phyloP scores from a whole-genome alignment of 176 grass and related monocot species.

The Musa troglodytarum region DNA sequence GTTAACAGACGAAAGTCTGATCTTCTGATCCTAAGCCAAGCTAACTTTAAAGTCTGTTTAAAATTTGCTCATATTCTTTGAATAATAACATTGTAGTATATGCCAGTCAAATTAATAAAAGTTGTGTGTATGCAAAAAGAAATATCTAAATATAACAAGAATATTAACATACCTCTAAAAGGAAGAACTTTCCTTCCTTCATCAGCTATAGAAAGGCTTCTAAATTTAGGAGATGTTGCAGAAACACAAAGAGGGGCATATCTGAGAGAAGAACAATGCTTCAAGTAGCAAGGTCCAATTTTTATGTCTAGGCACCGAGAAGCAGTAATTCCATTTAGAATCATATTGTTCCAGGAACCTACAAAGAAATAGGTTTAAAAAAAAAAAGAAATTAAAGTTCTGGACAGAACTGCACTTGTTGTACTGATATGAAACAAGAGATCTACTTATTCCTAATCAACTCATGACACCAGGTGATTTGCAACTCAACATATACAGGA shows the following conservation, averaged over 20 bases:
- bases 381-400: neutral
- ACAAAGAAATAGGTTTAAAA: neutral
- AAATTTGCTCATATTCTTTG: too few relatives aligned
- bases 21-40: too few relatives aligned
- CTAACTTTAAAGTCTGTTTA: too few relatives aligned
- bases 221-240: neutral
- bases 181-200: neutral
- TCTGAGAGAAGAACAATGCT: neutral
- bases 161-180: conserved; percentile 2
- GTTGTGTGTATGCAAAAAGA: neutral
- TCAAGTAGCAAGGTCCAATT: neutral
- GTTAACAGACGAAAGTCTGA: too few relatives aligned
- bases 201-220: neutral
- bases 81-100: neutral
- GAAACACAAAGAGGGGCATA: neutral
- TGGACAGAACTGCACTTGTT: neutral
- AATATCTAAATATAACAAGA: neutral
- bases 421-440: neutral
- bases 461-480: too few relatives aligned
- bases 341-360: neutral
- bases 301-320: neutral
- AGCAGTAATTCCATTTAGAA: neutral
- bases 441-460: too few relatives aligned
- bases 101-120: too few relatives aligned
- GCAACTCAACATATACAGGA: too few relatives aligned